Conservation (phyloP, 169 alveolate genomes). For the Pseudocohnilembus persalinus region DNA sequence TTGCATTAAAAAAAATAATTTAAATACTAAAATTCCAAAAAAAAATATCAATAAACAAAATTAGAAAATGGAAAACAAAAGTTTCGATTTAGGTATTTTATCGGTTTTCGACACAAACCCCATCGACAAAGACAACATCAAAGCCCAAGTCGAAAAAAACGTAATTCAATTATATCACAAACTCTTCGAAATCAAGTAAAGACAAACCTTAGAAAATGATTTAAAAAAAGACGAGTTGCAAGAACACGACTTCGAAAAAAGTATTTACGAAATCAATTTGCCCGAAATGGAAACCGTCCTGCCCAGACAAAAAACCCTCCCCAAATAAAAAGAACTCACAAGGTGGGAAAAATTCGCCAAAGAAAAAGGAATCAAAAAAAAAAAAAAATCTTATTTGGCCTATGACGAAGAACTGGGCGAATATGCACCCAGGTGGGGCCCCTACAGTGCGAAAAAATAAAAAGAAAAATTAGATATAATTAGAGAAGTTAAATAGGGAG, state of each 20-base stretch:
- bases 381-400: slow-evolving; percentile 65
- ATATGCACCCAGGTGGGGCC: slow-evolving; percentile 77
- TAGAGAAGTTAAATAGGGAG: slow-evolving; percentile 61
- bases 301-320: slow-evolving; percentile 72
- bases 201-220: neutral
- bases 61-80: too few species aligned
- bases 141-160: neutral
- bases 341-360: slow-evolving; percentile 77
- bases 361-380: slow-evolving; percentile 61
- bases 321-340: slow-evolving; percentile 67
- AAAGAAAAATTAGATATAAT: slow-evolving; percentile 55
- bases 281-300: slow-evolving; percentile 53
- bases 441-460: slow-evolving; percentile 50
- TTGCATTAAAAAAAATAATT: too few species aligned
- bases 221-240: slow-evolving; percentile 12
- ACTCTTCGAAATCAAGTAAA: neutral
- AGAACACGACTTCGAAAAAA: slow-evolving; percentile 19
- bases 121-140: neutral
- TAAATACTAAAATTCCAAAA: too few species aligned
- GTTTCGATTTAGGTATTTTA: neutral
- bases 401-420: slow-evolving; percentile 59
- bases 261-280: slow-evolving; percentile 25
- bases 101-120: neutral
- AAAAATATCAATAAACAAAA: too few species aligned
- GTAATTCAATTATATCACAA: neutral